These are phyloP conservation scores for Botrytis deweyae DNA, from an alignment of 2,329 filamentous ascomycete species.

Conservation along the genomic window DNA sequence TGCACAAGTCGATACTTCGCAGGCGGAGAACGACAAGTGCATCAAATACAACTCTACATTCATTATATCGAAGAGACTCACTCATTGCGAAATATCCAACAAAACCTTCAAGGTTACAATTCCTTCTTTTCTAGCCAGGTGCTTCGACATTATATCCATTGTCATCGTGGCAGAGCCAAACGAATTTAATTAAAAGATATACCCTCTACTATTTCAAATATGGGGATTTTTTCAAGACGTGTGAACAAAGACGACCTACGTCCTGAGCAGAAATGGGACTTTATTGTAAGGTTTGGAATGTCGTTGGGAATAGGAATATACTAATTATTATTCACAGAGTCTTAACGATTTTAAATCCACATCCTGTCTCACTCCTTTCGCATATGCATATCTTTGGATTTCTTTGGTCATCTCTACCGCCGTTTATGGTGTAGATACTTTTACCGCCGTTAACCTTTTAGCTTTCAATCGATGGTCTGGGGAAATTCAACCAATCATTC, in stretches of 20 bases:
- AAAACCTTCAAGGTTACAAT: constrained; percentile 19
- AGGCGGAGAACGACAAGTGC: constrained; percentile 51
- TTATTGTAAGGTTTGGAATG: constrained; percentile 63
- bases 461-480: constrained; percentile 88
- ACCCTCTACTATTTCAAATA: constrained; percentile 42
- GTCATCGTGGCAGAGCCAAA: constrained; percentile 30
- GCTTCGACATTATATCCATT: constrained; percentile 22
- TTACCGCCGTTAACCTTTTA: constrained; percentile 88
- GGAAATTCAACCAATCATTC: constrained; percentile 74
- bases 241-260: constrained; percentile 63
- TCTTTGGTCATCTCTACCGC: constrained; percentile 75
- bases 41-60: constrained; percentile 33
- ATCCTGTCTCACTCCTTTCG: constrained; percentile 73
- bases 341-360: constrained; percentile 79
- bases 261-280: constrained; percentile 92
- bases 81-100: constrained; percentile 25
- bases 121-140: constrained; percentile 27
- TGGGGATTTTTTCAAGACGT: constrained; percentile 64
- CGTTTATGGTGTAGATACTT: constrained; percentile 87
- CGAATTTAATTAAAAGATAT: constrained; percentile 22
- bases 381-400: constrained; percentile 82
- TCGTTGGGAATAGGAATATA: constrained; percentile 5
- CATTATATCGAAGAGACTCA: constrained; percentile 34
- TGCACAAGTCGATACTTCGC: constrained; percentile 49
- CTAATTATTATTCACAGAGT: constrained; percentile 43